These are phyloP conservation scores for Fimicolochytrium jonesii DNA, from an alignment of 192 early-diverging fungal genomes.

Conservation along the genomic window DNA sequence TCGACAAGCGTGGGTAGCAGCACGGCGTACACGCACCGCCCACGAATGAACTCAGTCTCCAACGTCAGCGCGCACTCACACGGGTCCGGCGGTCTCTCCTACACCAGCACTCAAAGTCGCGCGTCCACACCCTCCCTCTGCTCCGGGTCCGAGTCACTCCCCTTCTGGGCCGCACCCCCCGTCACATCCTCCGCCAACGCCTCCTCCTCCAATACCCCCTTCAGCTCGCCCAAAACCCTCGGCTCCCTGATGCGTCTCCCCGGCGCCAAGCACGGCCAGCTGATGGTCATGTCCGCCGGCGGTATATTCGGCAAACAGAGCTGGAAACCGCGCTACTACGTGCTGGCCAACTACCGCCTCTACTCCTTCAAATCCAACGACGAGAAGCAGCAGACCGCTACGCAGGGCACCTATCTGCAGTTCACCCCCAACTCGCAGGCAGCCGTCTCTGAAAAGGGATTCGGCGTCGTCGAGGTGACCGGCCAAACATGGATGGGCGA, in stretches of 20 bases:
- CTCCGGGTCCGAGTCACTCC: too few relatives aligned
- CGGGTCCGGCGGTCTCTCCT: too few relatives aligned
- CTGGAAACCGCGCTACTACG: slow-evolving; percentile 1
- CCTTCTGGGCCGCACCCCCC: too few relatives aligned
- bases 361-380: neutral
- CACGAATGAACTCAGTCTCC: too few relatives aligned
- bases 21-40: too few relatives aligned
- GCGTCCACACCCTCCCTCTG: too few relatives aligned
- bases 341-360: neutral
- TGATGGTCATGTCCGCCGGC: neutral
- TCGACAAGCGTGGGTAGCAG: too few relatives aligned
- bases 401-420: neutral
- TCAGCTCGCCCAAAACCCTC: slow-evolving; percentile 1
- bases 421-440: neutral
- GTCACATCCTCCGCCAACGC: too few relatives aligned
- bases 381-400: neutral
- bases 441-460: neutral
- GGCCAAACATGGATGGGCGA: slow-evolving; percentile 1
- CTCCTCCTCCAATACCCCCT: neutral
- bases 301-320: neutral
- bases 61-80: too few relatives aligned
- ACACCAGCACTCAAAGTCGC: too few relatives aligned
- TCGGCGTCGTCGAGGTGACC: slow-evolving; percentile 7
- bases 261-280: neutral
- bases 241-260: neutral